Conservation (phyloP, 768 basidiomycete species). For the Boletus insuetus region DNA sequence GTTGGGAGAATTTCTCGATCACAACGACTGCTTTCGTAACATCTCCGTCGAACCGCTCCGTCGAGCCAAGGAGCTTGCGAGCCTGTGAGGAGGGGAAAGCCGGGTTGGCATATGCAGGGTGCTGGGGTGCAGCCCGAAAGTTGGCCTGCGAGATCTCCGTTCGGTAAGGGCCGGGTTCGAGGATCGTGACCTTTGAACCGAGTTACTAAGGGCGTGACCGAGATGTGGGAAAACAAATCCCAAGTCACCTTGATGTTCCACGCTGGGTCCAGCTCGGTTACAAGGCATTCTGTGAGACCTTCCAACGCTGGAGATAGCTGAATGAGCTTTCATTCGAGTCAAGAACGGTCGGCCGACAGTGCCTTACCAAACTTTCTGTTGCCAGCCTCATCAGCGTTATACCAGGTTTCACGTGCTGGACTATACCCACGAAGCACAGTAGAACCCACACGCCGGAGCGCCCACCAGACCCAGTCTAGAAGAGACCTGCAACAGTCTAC, state of each 20-base stretch:
- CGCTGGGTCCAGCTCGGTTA: conserved; percentile 10
- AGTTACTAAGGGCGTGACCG: background rate
- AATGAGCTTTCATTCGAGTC: background rate
- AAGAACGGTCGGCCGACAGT: too few species aligned
- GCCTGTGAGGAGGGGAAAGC: background rate
- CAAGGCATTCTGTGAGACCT: conserved; percentile 13
- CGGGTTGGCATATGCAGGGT: conserved; percentile 21
- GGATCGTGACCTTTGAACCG: conserved; percentile 11
- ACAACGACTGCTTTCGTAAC: conserved; percentile 9
- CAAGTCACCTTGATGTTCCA: conserved; percentile 20
- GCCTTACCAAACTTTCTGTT: conserved; percentile 19
- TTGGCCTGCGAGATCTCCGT: conserved; percentile 7
- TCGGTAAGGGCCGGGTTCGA: conserved; percentile 17
- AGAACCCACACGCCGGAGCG: conserved; percentile 12
- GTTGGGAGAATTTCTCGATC: conserved; percentile 12
- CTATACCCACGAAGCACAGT: conserved; percentile 26
- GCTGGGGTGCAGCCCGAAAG: conserved; percentile 1
- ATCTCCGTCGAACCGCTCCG: conserved; percentile 10
- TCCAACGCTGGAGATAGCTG: conserved; percentile 9
- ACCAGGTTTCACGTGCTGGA: background rate
- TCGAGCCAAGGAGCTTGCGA: background rate
- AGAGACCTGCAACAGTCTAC: conserved; percentile 38
- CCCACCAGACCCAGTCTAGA: conserved; percentile 33
- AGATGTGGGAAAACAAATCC: background rate
- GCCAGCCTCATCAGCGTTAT: background rate